Base-by-base conservation (phyloP, 352 stramenopile genomes). In the Pythium oligandrum region DNA sequence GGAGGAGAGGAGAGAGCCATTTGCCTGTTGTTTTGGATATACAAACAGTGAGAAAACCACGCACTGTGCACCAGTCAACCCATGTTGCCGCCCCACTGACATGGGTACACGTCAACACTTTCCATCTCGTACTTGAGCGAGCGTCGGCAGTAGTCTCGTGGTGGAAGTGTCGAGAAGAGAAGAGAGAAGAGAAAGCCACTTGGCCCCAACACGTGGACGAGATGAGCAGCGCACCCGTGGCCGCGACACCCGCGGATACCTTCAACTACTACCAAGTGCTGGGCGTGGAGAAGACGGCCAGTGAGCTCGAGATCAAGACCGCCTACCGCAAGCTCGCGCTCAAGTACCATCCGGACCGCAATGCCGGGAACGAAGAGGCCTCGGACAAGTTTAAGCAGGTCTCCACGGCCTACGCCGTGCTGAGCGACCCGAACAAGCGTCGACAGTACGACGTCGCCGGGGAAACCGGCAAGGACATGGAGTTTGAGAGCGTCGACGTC, bases 261-360 rank as follows among this genome's bases (percentile, higher is more conserved):
- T 68, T 80, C 34, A 89, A 96, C 69, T 84, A 88, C 51, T 96
- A 94, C 59, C 69, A 80, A 40, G 74, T 96, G 46, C 66, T 99
- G 40, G 95, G 95, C 50, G 82, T 96, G 34, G 83, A 93, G 34
- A 88, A 88, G 57, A 80, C 83, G 40, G 73, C 88, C 37, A 94
- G 83, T 37, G 84, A 95, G 64, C 75, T 93, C 51, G 88, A 96
- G 63, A 96, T 96, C 68, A 95, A 95, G 66, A 76, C 68, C 17
- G 78, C 85, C 32, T 96, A 96, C 75, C 78, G 82, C 50, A 95
- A 95, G 68, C 68, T 95, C 42, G 85, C 84, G 55, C 81, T 95
- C 62, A 94, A 96, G 68, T 91, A 89, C 60, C 88, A 96, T 56
- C 88, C 88, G 17, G 88, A 96, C 61, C 83, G 85, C 57, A 94